These are phyloP conservation scores for Tarenaya hassleriana DNA, from an alignment of 345 rosid species.

Conservation along the genomic window DNA sequence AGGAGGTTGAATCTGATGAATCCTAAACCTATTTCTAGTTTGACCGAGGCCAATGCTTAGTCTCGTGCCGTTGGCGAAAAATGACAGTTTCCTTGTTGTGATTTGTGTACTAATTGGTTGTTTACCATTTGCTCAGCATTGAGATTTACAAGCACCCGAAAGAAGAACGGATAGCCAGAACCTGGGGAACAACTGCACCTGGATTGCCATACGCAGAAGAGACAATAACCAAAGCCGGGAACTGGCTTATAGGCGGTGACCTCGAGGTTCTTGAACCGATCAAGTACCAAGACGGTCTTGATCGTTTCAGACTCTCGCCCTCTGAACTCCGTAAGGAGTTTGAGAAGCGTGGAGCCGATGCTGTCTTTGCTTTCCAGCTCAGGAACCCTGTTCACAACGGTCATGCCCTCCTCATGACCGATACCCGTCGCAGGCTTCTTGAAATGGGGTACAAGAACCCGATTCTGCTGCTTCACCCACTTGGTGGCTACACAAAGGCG, in stretches of 20 bases:
- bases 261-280: constrained; percentile 85
- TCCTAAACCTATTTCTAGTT: too few species aligned
- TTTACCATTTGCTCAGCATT: constrained; percentile 42
- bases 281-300: constrained; percentile 84
- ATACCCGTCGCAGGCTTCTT: constrained; percentile 84
- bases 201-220: constrained; percentile 90
- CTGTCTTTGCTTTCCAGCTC: constrained; percentile 97
- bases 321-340: constrained; percentile 74
- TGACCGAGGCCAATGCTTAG: not conserved
- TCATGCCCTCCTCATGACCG: constrained; percentile 93
- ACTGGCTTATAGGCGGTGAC: constrained; percentile 96
- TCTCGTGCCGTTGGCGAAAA: not conserved
- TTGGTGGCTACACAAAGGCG: constrained; percentile 95
- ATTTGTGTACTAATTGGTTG: not conserved
- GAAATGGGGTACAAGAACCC: constrained; percentile 97
- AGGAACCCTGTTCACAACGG: constrained; percentile 99
- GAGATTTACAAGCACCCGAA: constrained; percentile 95
- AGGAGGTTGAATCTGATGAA: constrained; percentile 11
- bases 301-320: constrained; percentile 84
- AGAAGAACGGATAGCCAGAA: constrained; percentile 94
- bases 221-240: constrained; percentile 63
- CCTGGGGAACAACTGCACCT: constrained; percentile 94
- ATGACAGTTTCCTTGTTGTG: not conserved
- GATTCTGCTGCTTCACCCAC: constrained; percentile 85
- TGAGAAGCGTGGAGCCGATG: constrained; percentile 81